Evolutionary conservation across 495 filamentous ascomycete species (phyloP).

Genomic region (Daldinia decipiens): DNA sequence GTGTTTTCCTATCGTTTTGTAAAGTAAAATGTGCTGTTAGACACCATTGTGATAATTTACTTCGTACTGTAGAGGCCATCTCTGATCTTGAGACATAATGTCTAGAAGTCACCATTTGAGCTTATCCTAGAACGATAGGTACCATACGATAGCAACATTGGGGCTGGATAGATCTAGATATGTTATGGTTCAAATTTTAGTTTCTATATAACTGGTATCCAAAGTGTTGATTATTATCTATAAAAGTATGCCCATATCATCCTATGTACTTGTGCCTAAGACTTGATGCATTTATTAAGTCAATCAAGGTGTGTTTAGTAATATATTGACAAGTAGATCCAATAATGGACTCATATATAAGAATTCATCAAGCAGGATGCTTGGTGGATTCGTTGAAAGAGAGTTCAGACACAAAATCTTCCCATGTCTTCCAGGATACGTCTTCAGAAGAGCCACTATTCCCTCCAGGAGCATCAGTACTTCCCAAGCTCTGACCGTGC

Average conservation of each 20-base stretch:
- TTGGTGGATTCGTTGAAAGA: slow-evolving; percentile 8
- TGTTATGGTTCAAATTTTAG: too few relatives aligned
- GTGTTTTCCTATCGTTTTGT: neutral
- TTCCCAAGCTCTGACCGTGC: neutral
- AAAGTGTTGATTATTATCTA: too few relatives aligned
- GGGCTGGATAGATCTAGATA: too few relatives aligned
- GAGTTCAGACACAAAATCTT: slow-evolving; percentile 19
- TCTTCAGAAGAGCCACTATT: neutral
- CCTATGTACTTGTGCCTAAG: too few relatives aligned
- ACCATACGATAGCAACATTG: too few relatives aligned
- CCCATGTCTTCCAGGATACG: slow-evolving; percentile 20
- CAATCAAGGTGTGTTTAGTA: too few relatives aligned
- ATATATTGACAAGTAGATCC: neutral
- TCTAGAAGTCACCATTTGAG: too few relatives aligned
- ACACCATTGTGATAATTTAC: neutral
- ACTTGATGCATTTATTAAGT: too few relatives aligned
- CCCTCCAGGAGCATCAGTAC: neutral
- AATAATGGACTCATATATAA: neutral
- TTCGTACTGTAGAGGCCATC: neutral
- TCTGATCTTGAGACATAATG: too few relatives aligned
- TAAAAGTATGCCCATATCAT: too few relatives aligned
- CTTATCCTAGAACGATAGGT: too few relatives aligned
- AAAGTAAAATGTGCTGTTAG: neutral
- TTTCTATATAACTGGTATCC: too few relatives aligned
- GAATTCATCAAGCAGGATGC: neutral